phyloP scores from a whole-genome alignment of 2,329 filamentous ascomycete species.

The Acephala macrosclerotiorum region DNA sequence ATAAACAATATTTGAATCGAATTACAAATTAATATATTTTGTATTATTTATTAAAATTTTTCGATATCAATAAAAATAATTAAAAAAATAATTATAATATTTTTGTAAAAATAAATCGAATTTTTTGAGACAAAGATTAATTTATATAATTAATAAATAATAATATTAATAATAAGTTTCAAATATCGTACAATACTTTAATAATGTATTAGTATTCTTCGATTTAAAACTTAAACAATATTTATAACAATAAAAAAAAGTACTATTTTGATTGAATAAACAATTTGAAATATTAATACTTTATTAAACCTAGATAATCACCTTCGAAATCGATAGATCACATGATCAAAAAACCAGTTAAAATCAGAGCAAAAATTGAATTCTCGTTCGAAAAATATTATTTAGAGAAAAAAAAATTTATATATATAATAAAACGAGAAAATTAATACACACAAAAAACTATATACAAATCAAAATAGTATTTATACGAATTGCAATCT shows the following conservation, averaged over 20 bases:
- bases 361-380: background rate
- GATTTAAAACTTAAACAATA: slow-evolving; percentile 16
- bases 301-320: slow-evolving; percentile 16
- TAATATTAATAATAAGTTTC: background rate
- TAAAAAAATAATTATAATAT: background rate
- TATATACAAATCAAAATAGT: slow-evolving; percentile 22
- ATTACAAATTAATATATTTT: slow-evolving; percentile 22
- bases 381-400: slow-evolving; percentile 20
- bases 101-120: background rate
- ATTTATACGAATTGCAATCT: slow-evolving; percentile 25
- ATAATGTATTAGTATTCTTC: slow-evolving; percentile 15
- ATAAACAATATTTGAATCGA: slow-evolving; percentile 18
- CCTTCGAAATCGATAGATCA: slow-evolving; percentile 9
- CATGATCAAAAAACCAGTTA: background rate
- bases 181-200: background rate
- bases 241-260: slow-evolving; percentile 21
- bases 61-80: slow-evolving; percentile 14
- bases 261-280: slow-evolving; percentile 4
- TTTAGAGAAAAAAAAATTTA: slow-evolving; percentile 21
- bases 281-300: too few relatives aligned
- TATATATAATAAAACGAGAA: slow-evolving; percentile 25
- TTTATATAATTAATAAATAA: background rate
- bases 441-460: slow-evolving; percentile 17
- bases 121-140: background rate
- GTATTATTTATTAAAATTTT: slow-evolving; percentile 21